These are phyloP conservation scores for Tuber calosporum DNA, from an alignment of 495 filamentous ascomycete species.

Conservation along the genomic window DNA sequence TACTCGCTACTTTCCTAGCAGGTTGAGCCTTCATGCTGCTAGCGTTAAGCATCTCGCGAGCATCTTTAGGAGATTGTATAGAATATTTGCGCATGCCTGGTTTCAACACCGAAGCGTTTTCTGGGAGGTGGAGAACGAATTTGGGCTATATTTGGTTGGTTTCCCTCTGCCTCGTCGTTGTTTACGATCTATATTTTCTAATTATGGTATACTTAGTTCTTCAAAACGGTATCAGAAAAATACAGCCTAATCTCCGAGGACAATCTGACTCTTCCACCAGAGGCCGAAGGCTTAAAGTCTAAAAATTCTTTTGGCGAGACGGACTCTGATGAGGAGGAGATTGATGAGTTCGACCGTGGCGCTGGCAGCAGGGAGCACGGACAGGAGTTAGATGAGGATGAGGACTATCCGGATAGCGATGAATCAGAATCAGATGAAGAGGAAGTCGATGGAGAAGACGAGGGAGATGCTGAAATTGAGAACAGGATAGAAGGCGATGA, in stretches of 20 bases:
- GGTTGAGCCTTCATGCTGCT: slow-evolving; percentile 60
- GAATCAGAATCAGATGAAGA: slow-evolving; percentile 40
- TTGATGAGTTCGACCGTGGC: slow-evolving; percentile 38
- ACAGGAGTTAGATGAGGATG: slow-evolving; percentile 35
- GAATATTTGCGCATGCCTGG: slow-evolving; percentile 98
- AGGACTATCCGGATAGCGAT: slow-evolving; percentile 34
- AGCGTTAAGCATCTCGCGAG: slow-evolving; percentile 80
- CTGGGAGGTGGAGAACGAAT: slow-evolving; percentile 83
- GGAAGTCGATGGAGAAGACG: slow-evolving; percentile 34
- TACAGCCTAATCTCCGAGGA: slow-evolving; percentile 84
- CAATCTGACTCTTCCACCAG: slow-evolving; percentile 87
- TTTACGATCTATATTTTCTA: background rate
- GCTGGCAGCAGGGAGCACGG: slow-evolving; percentile 19
- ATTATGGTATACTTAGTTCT: slow-evolving; percentile 49
- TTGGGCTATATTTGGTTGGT: slow-evolving; percentile 66
- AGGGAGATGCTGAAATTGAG: slow-evolving; percentile 28
- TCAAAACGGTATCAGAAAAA: slow-evolving; percentile 90
- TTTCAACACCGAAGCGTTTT: slow-evolving; percentile 94
- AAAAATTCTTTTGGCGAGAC: slow-evolving; percentile 31
- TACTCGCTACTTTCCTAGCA: slow-evolving; percentile 83
- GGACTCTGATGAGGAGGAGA: slow-evolving; percentile 33
- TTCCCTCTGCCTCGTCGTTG: background rate
- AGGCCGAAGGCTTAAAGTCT: slow-evolving; percentile 70
- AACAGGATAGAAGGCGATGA: slow-evolving; percentile 20
- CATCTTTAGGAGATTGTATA: slow-evolving; percentile 86